phyloP scores from a whole-genome alignment of 495 filamentous ascomycete species.

The Pyrenopolyporus hunteri region DNA sequence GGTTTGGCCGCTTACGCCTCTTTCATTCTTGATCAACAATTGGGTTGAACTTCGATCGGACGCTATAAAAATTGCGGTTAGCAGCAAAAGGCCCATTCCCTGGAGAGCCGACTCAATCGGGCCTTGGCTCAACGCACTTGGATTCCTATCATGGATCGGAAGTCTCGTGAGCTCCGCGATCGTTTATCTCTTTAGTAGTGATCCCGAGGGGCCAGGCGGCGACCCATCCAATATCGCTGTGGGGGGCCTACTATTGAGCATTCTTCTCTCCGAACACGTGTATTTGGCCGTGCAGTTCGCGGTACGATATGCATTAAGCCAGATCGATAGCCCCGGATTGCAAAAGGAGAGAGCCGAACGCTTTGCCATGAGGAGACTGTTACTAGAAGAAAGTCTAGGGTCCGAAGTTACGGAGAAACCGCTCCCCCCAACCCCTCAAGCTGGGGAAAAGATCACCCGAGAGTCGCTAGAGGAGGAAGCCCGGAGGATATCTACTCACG shows the following conservation, averaged over 20 bases:
- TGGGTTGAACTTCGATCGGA: conserved; percentile 95
- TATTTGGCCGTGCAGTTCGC: conserved; percentile 76
- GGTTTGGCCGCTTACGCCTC: conserved; percentile 85
- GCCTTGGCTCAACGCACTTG: conserved; percentile 87
- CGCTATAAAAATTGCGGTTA: conserved; percentile 90
- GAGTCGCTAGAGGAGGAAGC: conserved; percentile 70
- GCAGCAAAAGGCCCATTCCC: conserved; percentile 86
- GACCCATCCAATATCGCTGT: conserved; percentile 69
- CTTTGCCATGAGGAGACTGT: conserved; percentile 73
- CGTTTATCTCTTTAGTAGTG: conserved; percentile 83
- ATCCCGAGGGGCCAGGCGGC: conserved; percentile 56
- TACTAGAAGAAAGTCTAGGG: conserved; percentile 67
- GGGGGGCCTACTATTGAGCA: conserved; percentile 83
- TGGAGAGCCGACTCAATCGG: conserved; percentile 91
- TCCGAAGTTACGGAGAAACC: conserved; percentile 49
- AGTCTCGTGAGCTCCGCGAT: conserved; percentile 83
- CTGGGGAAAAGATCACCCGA: conserved; percentile 56
- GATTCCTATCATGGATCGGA: conserved; percentile 90
- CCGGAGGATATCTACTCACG: conserved; percentile 56
- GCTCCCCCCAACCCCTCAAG: conserved; percentile 41
- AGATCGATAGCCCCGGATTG: conserved; percentile 82
- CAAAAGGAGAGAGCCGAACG: conserved; percentile 80
- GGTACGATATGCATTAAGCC: conserved; percentile 72
- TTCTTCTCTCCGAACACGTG: conserved; percentile 86
- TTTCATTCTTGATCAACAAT: conserved; percentile 93